These are phyloP conservation scores for Eustoma russellianum DNA, from an alignment of 257 asterid genomes.

Conservation along the genomic window DNA sequence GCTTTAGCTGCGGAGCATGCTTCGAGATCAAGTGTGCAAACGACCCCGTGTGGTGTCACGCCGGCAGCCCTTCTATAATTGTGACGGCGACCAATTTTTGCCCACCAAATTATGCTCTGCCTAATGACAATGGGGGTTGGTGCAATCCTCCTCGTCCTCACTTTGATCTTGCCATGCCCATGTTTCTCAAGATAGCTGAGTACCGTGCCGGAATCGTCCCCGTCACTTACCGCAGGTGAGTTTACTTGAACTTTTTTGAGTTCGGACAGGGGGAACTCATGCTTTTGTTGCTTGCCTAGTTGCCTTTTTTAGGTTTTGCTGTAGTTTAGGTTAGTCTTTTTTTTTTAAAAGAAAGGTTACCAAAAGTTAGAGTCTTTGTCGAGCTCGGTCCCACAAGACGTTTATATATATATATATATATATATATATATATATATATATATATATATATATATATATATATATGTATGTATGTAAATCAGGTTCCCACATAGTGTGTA, in stretches of 20 bases:
- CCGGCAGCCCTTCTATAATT: slow-evolving; percentile 68
- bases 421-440: too few species aligned
- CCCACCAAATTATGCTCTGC: slow-evolving; percentile 72
- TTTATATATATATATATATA: too few species aligned
- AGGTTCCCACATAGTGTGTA: too few species aligned
- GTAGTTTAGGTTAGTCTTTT: too few species aligned
- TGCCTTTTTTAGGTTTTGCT: too few species aligned
- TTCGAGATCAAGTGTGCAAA: neutral
- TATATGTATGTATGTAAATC: too few species aligned
- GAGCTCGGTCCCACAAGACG: too few species aligned
- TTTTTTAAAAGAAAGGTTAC: too few species aligned
- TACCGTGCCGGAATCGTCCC: slow-evolving; percentile 94
- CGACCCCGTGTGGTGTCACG: slow-evolving; percentile 27
- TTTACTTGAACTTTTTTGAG: neutral
- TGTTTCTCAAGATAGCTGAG: slow-evolving; percentile 83
- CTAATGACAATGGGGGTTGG: slow-evolving; percentile 87
- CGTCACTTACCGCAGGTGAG: slow-evolving; percentile 58
- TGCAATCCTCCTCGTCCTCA: slow-evolving; percentile 87
- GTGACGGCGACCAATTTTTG: slow-evolving; percentile 82
- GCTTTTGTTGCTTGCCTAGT: too few species aligned
- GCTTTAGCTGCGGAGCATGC: neutral
- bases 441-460: too few species aligned
- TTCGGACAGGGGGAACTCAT: too few species aligned
- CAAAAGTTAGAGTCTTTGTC: too few species aligned
- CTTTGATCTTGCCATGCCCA: slow-evolving; percentile 94